Evolutionary conservation across 139 green algal species (phyloP).

Genomic region (Parachlorella kessleri): DNA sequence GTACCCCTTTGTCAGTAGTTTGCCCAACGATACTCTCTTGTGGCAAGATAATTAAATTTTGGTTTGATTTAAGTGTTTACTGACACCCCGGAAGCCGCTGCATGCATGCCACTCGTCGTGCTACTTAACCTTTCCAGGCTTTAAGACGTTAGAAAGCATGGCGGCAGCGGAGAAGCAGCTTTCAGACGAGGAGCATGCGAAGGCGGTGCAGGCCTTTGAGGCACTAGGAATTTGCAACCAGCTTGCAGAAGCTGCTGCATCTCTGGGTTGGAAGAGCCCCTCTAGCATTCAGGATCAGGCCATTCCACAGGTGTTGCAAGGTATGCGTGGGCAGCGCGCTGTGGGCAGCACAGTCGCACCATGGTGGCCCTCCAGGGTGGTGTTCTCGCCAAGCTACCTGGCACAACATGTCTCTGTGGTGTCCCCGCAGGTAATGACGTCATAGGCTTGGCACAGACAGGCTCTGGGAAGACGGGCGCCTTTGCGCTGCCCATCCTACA

Average conservation of each 20-base stretch:
- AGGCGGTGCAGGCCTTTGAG: slow-evolving; percentile 58
- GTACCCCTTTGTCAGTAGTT: no score
- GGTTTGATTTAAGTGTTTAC: no score
- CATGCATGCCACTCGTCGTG: neutral
- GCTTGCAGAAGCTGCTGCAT: slow-evolving; percentile 79
- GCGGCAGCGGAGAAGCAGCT: neutral
- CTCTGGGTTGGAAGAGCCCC: slow-evolving; percentile 84
- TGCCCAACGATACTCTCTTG: no score
- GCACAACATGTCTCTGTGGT: neutral
- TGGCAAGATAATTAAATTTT: no score
- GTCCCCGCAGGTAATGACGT: slow-evolving; percentile 84
- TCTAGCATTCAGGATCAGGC: slow-evolving; percentile 86
- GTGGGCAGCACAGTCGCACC: no score
- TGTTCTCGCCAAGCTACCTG: neutral
- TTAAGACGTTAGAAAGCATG: neutral
- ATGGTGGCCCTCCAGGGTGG: neutral
- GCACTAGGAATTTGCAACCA: slow-evolving; percentile 82
- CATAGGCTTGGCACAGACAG: slow-evolving; percentile 98
- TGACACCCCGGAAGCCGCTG: no score
- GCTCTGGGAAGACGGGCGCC: slow-evolving; percentile 96
- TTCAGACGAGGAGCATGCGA: slow-evolving; percentile 20
- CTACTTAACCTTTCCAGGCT: no score
- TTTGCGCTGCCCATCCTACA: slow-evolving; percentile 96
- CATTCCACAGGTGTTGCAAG: slow-evolving; percentile 82
- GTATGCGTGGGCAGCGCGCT: no score